A percentile compares a stretch with the other conserved stretches of the same genome.
These are phyloP conservation scores for Fusarium verticillioides DNA, from an alignment of 2,329 filamentous ascomycete genomes.

Conservation along the genomic window DNA sequence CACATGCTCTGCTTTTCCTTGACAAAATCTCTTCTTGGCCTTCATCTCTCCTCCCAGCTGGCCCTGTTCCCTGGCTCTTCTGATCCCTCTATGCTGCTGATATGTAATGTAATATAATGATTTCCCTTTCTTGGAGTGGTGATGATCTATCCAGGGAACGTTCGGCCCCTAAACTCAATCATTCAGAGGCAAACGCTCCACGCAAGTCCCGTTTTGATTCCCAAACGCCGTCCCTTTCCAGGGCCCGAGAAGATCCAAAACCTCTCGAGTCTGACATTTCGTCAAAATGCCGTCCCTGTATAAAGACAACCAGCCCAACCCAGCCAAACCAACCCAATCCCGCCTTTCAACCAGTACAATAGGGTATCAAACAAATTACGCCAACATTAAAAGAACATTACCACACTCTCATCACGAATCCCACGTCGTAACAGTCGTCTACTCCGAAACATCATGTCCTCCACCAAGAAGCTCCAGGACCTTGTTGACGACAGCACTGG, in stretches of 20 bases:
- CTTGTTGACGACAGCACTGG: conserved; percentile 90
- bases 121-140: conserved; percentile 57
- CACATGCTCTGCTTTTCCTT: conserved; percentile 40
- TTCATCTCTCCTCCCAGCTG: conserved; percentile 17
- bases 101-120: conserved; percentile 33
- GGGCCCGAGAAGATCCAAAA: conserved; percentile 29
- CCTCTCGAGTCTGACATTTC: conserved; percentile 33
- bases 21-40: conserved; percentile 23
- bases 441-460: conserved; percentile 54
- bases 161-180: conserved; percentile 39
- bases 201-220: conserved; percentile 39
- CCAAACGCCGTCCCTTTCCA: conserved; percentile 45
- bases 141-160: conserved; percentile 58
- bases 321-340: neutral
- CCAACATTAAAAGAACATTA: conserved; percentile 42
- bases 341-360: conserved; percentile 39
- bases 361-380: conserved; percentile 48
- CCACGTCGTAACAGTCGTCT: conserved; percentile 5
- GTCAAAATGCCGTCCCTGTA: conserved; percentile 29
- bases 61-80: conserved; percentile 28
- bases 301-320: conserved; percentile 29
- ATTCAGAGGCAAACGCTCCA: conserved; percentile 41
- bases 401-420: conserved; percentile 18
- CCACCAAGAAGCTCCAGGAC: conserved; percentile 87
- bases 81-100: conserved; percentile 45